Evolutionary conservation across 306 rosid genomes (phyloP).

Genomic region (Cucurbita argyrosperma): DNA sequence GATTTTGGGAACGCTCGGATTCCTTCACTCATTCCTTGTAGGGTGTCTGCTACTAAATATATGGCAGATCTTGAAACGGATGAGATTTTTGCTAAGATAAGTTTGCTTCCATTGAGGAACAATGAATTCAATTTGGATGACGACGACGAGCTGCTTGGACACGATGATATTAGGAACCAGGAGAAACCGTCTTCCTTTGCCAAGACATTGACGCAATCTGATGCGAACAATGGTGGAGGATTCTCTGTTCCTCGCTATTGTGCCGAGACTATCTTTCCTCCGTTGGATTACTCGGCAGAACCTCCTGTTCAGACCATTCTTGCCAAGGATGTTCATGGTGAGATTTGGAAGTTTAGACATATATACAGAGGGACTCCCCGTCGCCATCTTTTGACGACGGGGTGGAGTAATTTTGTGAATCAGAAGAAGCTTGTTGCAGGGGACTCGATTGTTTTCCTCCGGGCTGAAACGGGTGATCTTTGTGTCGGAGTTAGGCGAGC

Average conservation of each 20-base stretch:
- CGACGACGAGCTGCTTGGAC: constrained; percentile 31
- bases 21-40: constrained; percentile 50
- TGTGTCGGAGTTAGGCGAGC: constrained; percentile 95
- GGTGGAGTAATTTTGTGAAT: constrained; percentile 97
- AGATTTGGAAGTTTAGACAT: constrained; percentile 90
- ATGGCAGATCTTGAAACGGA: constrained; percentile 87
- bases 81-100: constrained; percentile 67
- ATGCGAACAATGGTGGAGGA: constrained; percentile 96
- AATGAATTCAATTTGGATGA: constrained; percentile 30
- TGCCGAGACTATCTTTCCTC: constrained; percentile 87
- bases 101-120: constrained; percentile 41
- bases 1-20: constrained; percentile 40
- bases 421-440: constrained; percentile 96
- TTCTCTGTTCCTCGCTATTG: constrained; percentile 97
- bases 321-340: constrained; percentile 83
- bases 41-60: constrained; percentile 45
- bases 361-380: constrained; percentile 97
- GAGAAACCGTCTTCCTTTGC: constrained; percentile 70
- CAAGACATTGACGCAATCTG: constrained; percentile 92
- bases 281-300: constrained; percentile 62
- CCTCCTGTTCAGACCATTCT: constrained; percentile 84
- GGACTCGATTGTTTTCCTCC: constrained; percentile 75
- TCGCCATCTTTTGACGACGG: constrained; percentile 88
- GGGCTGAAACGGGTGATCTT: constrained; percentile 81
- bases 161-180: constrained; percentile 21